phyloP scores from a whole-genome alignment of 345 rosid genomes.

The Camelina sativa region DNA sequence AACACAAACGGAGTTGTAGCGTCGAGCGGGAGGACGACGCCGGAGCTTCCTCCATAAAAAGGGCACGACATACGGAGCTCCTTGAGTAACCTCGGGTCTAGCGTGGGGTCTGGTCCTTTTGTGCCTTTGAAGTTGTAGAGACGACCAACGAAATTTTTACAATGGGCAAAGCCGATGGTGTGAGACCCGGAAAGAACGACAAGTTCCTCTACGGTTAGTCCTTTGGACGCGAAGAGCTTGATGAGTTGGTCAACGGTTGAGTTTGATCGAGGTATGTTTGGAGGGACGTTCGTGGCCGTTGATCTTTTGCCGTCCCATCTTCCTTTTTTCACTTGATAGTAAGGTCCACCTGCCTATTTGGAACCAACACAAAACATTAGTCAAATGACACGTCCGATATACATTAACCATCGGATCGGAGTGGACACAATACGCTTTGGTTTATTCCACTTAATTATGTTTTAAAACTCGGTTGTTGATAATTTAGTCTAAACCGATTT shows the following conservation, averaged over 20 bases:
- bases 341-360: slow-evolving; percentile 68
- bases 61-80: slow-evolving; percentile 80
- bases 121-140: slow-evolving; percentile 67
- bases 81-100: slow-evolving; percentile 69
- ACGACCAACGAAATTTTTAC: slow-evolving; percentile 58
- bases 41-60: slow-evolving; percentile 51
- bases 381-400: slow-evolving; percentile 11
- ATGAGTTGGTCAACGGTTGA: slow-evolving; percentile 69
- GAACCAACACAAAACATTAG: slow-evolving; percentile 2
- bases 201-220: slow-evolving; percentile 62
- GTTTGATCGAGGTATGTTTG: slow-evolving; percentile 65
- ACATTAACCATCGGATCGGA: not conserved
- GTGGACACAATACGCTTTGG: not conserved
- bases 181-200: slow-evolving; percentile 85
- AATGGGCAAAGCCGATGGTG: slow-evolving; percentile 88
- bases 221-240: slow-evolving; percentile 74
- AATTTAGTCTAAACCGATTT: not conserved
- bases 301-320: slow-evolving; percentile 81
- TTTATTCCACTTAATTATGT: not conserved
- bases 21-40: slow-evolving; percentile 69
- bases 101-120: slow-evolving; percentile 58
- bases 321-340: slow-evolving; percentile 81
- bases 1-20: slow-evolving; percentile 75
- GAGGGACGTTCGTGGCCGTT: slow-evolving; percentile 58
- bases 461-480: not conserved